Evolutionary conservation across 371 early-diverging fungal genomes (phyloP).

Genomic region (Rhizopus stolonifer): DNA sequence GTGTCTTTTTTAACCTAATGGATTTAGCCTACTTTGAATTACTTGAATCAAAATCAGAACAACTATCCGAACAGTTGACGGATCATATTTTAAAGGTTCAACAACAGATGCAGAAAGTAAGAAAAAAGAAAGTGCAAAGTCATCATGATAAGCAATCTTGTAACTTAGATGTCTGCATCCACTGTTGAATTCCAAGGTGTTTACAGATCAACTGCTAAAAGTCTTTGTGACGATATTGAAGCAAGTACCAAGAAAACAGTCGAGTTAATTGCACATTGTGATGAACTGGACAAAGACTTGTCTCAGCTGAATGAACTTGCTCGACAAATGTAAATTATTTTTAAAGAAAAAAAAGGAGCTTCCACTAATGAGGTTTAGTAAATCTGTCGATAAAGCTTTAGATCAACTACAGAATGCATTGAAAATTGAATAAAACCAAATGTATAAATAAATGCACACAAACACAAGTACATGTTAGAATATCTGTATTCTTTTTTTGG

Average conservation of each 20-base stretch:
- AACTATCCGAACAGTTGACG: slow-evolving; percentile 11
- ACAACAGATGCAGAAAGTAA: slow-evolving; percentile 22
- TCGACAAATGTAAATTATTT: slow-evolving; percentile 21
- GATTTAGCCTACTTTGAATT: slow-evolving; percentile 17
- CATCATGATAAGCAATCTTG: neutral
- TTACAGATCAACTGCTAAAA: slow-evolving; percentile 10
- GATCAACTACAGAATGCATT: slow-evolving; percentile 17
- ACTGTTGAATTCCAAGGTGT: slow-evolving; percentile 19
- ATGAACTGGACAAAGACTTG: slow-evolving; percentile 31
- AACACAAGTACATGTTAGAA: neutral
- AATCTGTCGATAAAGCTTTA: slow-evolving; percentile 21
- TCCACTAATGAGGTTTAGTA: slow-evolving; percentile 4
- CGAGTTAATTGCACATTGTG: slow-evolving; percentile 28
- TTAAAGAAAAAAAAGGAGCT: neutral
- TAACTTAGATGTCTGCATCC: slow-evolving; percentile 19
- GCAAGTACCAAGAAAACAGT: slow-evolving; percentile 17
- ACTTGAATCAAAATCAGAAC: slow-evolving; percentile 14
- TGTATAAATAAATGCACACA: neutral
- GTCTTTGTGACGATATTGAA: slow-evolving; percentile 17
- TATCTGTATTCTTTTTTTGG: no score
- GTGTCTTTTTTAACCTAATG: neutral
- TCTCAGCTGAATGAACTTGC: slow-evolving; percentile 20
- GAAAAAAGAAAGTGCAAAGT: neutral
- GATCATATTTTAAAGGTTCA: slow-evolving; percentile 15
- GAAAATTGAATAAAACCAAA: neutral